Evolutionary conservation across 2,329 filamentous ascomycete genomes (phyloP), one percentile per base, ranked within the genome.

Genomic region (Neopestalotiopsis clavispora): DNA sequence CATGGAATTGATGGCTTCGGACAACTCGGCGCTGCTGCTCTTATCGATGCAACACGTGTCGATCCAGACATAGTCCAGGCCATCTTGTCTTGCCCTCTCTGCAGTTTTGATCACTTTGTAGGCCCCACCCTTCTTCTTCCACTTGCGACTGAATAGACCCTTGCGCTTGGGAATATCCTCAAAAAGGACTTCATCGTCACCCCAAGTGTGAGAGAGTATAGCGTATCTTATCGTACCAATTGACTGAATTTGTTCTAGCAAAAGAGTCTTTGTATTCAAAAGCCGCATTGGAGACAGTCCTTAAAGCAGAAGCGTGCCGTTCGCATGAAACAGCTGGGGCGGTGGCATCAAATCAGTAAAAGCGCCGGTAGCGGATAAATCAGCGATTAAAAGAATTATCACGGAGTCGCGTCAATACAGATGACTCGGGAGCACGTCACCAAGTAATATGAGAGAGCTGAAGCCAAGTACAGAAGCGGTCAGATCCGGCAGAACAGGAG

Each of bases 41-140:
- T 65, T 65, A 40, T 65, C 62, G 4, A 65, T 65, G 45, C 62
- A 65, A 9, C 45, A 49, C 9, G 62, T 65, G 40, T 65, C 62
- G 34, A 56, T 56, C 62, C 62, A 65, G 23, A 56, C 34, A 14
- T 40, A 65, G 3, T 56, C 62, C 1, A 28, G 14, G 4, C 62
- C 62, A 12, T 62, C 28, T 2, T 62, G 17, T 23, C n/a, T n/a
- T 3, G 45, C 45, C 45, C 20, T 14, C n/a, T 52, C 45, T 9
- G 20, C n/a, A 10, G 45, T 20, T 9, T 52, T 40, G 30, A 40
- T 38, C 9, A 28, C 62, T 20, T 62, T 62, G 59, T 23, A 34
- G 7, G 59, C 59, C n/a, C n/a, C 59, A 2, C 12, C 10, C 59
- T 20, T 34, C 14, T 40, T 62, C 23, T 28, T 40, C 59, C 59